These are phyloP conservation scores for Cerrena zonata DNA, from an alignment of 1,284 basidiomycete species.

Conservation along the genomic window DNA sequence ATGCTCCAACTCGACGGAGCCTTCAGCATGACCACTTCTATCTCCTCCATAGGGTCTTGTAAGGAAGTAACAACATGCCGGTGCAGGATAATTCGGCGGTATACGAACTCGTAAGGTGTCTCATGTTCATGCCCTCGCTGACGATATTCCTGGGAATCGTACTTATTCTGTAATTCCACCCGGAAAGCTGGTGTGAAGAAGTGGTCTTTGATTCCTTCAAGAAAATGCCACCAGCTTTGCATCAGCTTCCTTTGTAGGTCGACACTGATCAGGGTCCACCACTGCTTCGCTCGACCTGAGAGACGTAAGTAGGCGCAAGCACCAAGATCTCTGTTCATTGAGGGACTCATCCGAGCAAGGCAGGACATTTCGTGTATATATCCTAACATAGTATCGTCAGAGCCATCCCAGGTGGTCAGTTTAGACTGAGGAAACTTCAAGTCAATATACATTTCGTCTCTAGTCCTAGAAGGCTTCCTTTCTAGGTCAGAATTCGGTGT, in stretches of 20 bases:
- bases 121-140: conserved; percentile 1
- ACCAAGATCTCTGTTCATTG: background rate
- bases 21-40: background rate
- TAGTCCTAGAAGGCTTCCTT: too few species aligned
- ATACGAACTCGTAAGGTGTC: conserved; percentile 1
- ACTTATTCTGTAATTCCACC: background rate
- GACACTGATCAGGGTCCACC: background rate
- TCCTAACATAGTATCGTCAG: background rate
- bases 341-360: background rate
- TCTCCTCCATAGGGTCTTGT: background rate
- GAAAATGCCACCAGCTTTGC: background rate
- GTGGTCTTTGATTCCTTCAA: background rate
- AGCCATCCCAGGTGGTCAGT: background rate
- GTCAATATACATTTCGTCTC: too few species aligned
- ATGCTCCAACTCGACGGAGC: conserved; percentile 1
- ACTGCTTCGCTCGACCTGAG: background rate
- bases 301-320: background rate
- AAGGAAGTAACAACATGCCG: background rate
- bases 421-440: background rate
- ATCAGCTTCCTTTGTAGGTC: background rate
- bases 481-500: too few species aligned
- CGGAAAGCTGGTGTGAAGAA: background rate
- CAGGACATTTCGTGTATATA: background rate
- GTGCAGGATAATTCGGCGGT: background rate
- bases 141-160: background rate